These are phyloP conservation scores for Eucalyptus decipiens DNA, from an alignment of 345 rosid species.

Conservation along the genomic window DNA sequence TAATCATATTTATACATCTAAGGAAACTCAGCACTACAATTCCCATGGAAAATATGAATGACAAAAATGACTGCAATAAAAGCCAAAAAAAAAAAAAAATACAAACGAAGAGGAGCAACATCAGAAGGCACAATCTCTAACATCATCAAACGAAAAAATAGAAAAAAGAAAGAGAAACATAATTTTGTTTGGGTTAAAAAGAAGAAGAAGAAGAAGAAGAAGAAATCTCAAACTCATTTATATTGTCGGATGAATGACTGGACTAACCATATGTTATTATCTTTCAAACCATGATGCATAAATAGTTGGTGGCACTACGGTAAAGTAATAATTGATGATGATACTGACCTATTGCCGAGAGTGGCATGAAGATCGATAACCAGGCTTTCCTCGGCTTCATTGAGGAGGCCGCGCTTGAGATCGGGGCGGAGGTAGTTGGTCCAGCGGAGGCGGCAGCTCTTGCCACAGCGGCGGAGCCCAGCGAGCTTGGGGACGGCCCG, in stretches of 20 bases:
- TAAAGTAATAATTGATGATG: not conserved
- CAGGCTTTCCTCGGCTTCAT: constrained; percentile 53
- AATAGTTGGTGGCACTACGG: not conserved
- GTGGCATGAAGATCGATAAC: constrained; percentile 73
- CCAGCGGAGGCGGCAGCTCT: constrained; percentile 90
- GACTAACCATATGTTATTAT: not conserved
- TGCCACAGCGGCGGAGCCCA: constrained; percentile 79
- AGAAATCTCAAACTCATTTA: not conserved
- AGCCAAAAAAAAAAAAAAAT: not conserved
- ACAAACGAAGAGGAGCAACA: not conserved
- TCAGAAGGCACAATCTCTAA: not conserved
- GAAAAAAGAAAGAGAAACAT: not conserved
- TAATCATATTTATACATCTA: not conserved
- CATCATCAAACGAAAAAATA: not conserved
- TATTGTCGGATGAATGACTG: not conserved
- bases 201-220: not conserved
- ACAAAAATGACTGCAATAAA: not conserved
- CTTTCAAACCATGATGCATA: not conserved
- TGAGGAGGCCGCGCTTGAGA: constrained; percentile 74
- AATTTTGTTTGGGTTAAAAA: not conserved
- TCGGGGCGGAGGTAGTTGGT: constrained; percentile 85
- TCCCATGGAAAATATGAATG: not conserved
- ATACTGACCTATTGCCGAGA: constrained; percentile 57
- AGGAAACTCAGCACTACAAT: not conserved
- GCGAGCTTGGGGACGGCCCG: constrained; percentile 83